Base-by-base conservation (phyloP, 768 basidiomycete species). In the Naganishia antarctica region DNA sequence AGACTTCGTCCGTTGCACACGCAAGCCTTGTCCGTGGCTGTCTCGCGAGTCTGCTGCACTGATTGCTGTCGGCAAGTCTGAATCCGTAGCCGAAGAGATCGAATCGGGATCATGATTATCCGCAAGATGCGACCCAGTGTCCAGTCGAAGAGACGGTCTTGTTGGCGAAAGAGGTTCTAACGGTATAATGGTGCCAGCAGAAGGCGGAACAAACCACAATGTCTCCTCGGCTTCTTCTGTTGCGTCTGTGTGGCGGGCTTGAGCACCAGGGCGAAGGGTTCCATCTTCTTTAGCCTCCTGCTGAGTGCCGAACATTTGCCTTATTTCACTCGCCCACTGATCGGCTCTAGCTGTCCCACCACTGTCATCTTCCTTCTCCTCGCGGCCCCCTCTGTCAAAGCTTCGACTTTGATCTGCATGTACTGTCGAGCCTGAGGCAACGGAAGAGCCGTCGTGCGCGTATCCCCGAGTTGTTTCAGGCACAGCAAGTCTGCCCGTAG, bases 1-100 rank as follows among this genome's bases (percentile, higher is more conserved):
- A 4, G 85, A 85, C 69, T 82, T 87, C 43, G 63, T 67, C n/a
- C 75, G 73, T n/a, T 62, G 67, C 8, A 68, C 65, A 15, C 63
- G 63, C 23, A 57, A 59, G 11, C 66, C 58, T 15, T 41, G 29
- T 68, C 68, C 60, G 18, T 57, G 31, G n/a, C 32, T 16, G 48
- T 59, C 29, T 29, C 41, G 45, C 18, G 59, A 29, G 25, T 67
- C 71, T 12, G 71, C 68, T 48, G 73, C 70, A 21, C 68, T 72
- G 37, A 70, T 68, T 40, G 70, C 66, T 34, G 75, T 69, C 23
- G 71, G 71, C 37, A 68, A 63, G 9, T 63, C 61, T 18, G 60
- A 57, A 26, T 23, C 41, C 5, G 40, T 51, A 21, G 61, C 48
- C 6, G 61, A 67, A 21, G 41, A n/a, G 9, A 45, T 26, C n/a